Evolutionary conservation across 441 rosid genomes (phyloP).

Genomic region (Omphalea diandra): DNA sequence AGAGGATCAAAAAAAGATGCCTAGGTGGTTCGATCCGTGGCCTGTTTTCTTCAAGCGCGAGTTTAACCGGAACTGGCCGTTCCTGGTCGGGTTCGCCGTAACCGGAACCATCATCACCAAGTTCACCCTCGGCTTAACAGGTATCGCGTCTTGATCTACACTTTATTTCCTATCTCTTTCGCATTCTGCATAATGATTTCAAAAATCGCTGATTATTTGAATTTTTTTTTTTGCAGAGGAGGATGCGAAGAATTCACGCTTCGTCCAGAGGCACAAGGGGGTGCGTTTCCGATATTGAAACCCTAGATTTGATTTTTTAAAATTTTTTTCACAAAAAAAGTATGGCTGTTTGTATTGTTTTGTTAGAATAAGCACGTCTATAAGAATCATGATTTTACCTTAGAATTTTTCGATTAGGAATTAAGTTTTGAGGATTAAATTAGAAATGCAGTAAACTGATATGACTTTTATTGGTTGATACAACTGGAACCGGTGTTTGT

Average conservation of each 20-base stretch:
- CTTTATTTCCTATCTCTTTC: background rate
- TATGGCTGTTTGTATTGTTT: background rate
- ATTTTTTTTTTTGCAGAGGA: constrained; percentile 67
- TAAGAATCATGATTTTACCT: background rate
- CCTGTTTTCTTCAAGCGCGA: constrained; percentile 93
- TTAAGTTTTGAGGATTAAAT: background rate
- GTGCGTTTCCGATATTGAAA: constrained; percentile 21
- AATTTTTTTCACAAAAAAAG: no score
- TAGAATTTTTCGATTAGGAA: background rate
- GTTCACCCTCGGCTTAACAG: constrained; percentile 68
- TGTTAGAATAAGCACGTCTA: background rate
- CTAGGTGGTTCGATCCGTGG: constrained; percentile 90
- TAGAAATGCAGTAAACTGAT: background rate
- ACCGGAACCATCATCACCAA: constrained; percentile 79
- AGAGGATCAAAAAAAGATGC: constrained; percentile 25
- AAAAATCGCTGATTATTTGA: constrained; percentile 3
- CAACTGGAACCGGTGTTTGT: background rate
- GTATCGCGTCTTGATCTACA: constrained; percentile 26
- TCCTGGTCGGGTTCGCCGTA: constrained; percentile 79
- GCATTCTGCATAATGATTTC: background rate
- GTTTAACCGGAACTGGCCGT: constrained; percentile 85
- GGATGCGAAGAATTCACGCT: constrained; percentile 77
- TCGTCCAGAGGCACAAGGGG: constrained; percentile 76
- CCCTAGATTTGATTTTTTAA: constrained; percentile 15
- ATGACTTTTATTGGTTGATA: background rate